Base-by-base conservation (phyloP, 169 alveolate species). In the Cryptosporidium parvum region DNA sequence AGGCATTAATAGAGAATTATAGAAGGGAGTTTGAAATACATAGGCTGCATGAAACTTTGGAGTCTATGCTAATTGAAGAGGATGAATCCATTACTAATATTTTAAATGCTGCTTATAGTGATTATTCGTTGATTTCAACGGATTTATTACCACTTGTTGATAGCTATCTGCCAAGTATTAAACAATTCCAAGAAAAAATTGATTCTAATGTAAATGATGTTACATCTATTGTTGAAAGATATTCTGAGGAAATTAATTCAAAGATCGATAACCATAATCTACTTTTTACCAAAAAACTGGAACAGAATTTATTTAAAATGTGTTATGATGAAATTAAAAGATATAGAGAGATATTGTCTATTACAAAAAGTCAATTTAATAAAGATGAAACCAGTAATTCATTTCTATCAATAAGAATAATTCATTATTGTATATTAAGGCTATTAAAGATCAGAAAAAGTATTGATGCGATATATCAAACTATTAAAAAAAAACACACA, bases 121-220 rank as follows among this genome's bases (percentile, higher is more conserved):
- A 80, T 23, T 80, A 80, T 80, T 62, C 68, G 9, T 39, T 29
- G 31, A 80, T 80, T 26, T 37, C 89, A n/a, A 80, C 89, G 0
- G 89, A 80, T 31, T 12, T 80, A 73, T 31, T 62, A 39, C 89
- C 89, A 42, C 59, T 80, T 37, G 44, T 80, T 23, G 89, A 80
- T 80, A 80, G 80, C 44, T 44, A 61, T 33, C 21, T 80, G 26
- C 89, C 89, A 7, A 61, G 80, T 58, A 62, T 80, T 26, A 59
- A 80, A 44, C 89, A 59, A 2, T 80, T 62, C 42, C 67, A 80
- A 42, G 86, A 73, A 35, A 73, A 73, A 18, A 73, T 73, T 10
- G 86, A 73, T 31, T 33, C 59, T 1, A 73, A 35, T 35, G 35
- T 73, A 0, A 56, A 53, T 37, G 58, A 73, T 31, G 72, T 73